Conservation (phyloP, 352 stramenopile species). For the Pythium apleroticum region DNA sequence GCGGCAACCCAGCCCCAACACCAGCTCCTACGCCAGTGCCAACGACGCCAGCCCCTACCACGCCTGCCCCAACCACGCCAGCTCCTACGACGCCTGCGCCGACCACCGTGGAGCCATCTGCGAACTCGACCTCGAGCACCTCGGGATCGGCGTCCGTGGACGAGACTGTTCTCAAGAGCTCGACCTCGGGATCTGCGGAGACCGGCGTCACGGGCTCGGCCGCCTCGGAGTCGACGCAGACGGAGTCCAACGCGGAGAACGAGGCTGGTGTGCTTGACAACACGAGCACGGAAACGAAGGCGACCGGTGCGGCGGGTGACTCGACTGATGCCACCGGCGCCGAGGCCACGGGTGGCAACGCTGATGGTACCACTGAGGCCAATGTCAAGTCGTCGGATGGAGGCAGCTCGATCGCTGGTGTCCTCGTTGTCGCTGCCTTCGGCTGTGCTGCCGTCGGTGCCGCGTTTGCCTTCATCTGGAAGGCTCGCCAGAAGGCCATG, state of each 20-base stretch:
- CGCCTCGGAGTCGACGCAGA: constrained; percentile 1
- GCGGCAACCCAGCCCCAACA: constrained; percentile 23
- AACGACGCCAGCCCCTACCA: constrained; percentile 14
- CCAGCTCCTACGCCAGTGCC: constrained; percentile 11
- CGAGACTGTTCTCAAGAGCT: constrained; percentile 5
- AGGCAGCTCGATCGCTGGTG: constrained; percentile 21
- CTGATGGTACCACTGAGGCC: constrained; percentile 25
- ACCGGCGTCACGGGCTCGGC: constrained; percentile 1
- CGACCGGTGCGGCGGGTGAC: neutral
- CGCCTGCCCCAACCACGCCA: constrained; percentile 17
- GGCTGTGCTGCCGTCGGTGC: constrained; percentile 43
- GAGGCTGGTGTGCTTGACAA: constrained; percentile 22
- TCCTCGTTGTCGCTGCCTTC: constrained; percentile 34
- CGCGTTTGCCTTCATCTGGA: constrained; percentile 81
- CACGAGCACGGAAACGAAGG: neutral
- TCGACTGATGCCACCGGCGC: neutral
- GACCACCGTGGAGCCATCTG: constrained; percentile 12
- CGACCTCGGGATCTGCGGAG: constrained; percentile 14
- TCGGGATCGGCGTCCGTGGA: constrained; percentile 17
- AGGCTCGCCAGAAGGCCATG: constrained; percentile 62
- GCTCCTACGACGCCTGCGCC: constrained; percentile 16
- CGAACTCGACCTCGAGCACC: constrained; percentile 18
- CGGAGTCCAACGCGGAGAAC: constrained; percentile 13
- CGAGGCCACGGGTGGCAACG: constrained; percentile 4
- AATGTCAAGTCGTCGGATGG: constrained; percentile 37